Percentiles rank a stretch among this genome's conserved stretches.
phyloP scores from a whole-genome alignment of 331 rosid genomes.

The Malus hybrid region DNA sequence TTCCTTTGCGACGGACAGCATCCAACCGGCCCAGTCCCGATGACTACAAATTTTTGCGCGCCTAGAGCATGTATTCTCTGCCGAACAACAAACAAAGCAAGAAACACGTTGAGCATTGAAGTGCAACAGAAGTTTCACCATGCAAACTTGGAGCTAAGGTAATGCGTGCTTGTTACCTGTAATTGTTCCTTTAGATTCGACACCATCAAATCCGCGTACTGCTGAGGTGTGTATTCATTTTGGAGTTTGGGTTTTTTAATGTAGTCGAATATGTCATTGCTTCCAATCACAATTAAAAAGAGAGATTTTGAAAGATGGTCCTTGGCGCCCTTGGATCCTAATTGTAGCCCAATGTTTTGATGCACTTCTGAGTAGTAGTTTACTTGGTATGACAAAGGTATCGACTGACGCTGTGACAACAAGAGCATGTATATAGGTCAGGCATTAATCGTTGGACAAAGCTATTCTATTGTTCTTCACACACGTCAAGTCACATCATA shows the following conservation, averaged over 20 bases:
- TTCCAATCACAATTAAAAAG: conserved; percentile 55
- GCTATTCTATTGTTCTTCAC: too few species aligned
- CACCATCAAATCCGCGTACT: conserved; percentile 46
- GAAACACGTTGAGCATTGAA: background rate
- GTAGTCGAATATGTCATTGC: conserved; percentile 71
- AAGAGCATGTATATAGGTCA: background rate
- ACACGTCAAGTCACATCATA: too few species aligned
- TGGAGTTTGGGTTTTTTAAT: conserved; percentile 32
- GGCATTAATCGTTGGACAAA: background rate
- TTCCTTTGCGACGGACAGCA: conserved; percentile 56
- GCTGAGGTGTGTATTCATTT: conserved; percentile 35
- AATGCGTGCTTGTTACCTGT: conserved; percentile 28
- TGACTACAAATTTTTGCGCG: conserved; percentile 48
- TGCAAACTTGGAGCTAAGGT: too few species aligned
- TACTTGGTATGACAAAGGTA: conserved; percentile 55
- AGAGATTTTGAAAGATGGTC: conserved; percentile 59
- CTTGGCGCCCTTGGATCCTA: conserved; percentile 29
- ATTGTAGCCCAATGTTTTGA: conserved; percentile 16
- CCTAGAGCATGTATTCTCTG: conserved; percentile 54
- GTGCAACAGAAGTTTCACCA: background rate
- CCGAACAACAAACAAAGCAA: background rate
- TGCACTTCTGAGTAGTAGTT: conserved; percentile 33
- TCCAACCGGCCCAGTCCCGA: conserved; percentile 56
- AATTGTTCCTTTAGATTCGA: conserved; percentile 40
- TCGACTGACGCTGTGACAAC: conserved; percentile 40